Base-by-base conservation (phyloP, 192 early-diverging fungal species). In the Rhizoclosmatium globosum region DNA sequence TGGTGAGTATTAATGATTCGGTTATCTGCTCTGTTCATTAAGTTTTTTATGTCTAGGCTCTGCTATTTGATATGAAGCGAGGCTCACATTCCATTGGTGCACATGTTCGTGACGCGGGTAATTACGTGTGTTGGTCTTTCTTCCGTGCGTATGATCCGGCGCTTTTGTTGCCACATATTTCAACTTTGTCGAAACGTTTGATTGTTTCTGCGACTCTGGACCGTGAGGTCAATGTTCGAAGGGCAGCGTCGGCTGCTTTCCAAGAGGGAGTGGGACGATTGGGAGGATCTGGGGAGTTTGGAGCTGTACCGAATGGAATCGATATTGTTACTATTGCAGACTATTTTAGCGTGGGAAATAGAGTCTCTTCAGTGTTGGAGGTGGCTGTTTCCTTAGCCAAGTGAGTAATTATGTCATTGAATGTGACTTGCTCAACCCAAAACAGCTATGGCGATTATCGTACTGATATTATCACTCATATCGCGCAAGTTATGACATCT, bases 101-200 rank as follows among this genome's bases (percentile, higher is more conserved):
- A 11, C 93, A 97, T 82, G 96, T 99, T 0, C 92, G 97, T 43
- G 98, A 99, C 81, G 95, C 98, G 0, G 94, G 94, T 44, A 96
- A 97, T 75, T 99, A 99, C 85, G 95, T 97, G 11, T 93, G 94
- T 81, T 99, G 98, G 98, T 95, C 96, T 39, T 96, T 99, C 83
- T 96, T 96, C 38, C 89, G 97, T 42, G 94, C 95, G 0, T 95
- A 98, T 78, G 91, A 93, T 23, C 89, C 91, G 1, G 83, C 89
- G 0, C 85, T 95, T 15, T 76, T 98, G 59, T 83, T 82, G 39
- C 87, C 90, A 3, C 88, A 92, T 85, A 89, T 92, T 15, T 43
- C 82, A 3, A 79, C 88, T 31, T 78, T 98, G 74, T 93, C 96
- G 1, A 89, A 88, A 23, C 87, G 85, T n/a, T 82, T 99, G 17